Evolutionary conservation across 1,284 basidiomycete genomes (phyloP), one percentile per base, ranked within the genome.

Genomic region (Dichomitus squalens): DNA sequence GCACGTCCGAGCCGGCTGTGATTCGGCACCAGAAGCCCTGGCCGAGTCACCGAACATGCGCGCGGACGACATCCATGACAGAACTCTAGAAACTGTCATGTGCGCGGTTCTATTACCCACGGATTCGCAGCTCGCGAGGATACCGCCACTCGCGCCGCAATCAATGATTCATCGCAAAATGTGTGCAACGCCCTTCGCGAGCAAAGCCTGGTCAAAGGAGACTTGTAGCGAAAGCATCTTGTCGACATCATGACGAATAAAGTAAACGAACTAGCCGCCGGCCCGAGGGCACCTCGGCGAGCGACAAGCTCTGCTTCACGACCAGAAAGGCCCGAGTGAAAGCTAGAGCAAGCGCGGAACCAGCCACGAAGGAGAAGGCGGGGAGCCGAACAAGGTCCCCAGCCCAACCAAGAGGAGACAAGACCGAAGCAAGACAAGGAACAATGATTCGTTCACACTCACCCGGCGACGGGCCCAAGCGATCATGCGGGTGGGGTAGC

Each of bases 401-500:
- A 49, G 39, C 38, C 40, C 41, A 41, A 41, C 43, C 44, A 34
- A 9, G 44, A 41, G 11, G 29, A 23, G 40, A 50, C 53, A 58
- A 61, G 59, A 50, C 33, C 36, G 34, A 51, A 51, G 52, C 41
- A 55, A 48, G 48, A 55, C 25, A 11, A 40, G 53, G 23, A 38
- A 54, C 27, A 49, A 36, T 23, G 55, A 57, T 57, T 57, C n/a
- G 39, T 29, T 16, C 33, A 49, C 25, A 54, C 66, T 63, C 64
- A 68, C 66, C 66, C 36, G 61, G 59, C 23, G 60, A 62, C n/a
- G 63, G 59, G 9, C 61, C 63, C 50, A 61, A 52, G 48, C 61
- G 58, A 52, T 70, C 67, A 21, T 66, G 66, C 43, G 60, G 55
- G 35, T 55, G 65, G 11, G 58, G 50, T 29, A 67, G 47, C 18